Percentiles rank a stretch among this genome's conserved stretches.
These are phyloP conservation scores for Tylopilus vinaceipallidus DNA, from an alignment of 768 basidiomycete genomes.

Conservation along the genomic window DNA sequence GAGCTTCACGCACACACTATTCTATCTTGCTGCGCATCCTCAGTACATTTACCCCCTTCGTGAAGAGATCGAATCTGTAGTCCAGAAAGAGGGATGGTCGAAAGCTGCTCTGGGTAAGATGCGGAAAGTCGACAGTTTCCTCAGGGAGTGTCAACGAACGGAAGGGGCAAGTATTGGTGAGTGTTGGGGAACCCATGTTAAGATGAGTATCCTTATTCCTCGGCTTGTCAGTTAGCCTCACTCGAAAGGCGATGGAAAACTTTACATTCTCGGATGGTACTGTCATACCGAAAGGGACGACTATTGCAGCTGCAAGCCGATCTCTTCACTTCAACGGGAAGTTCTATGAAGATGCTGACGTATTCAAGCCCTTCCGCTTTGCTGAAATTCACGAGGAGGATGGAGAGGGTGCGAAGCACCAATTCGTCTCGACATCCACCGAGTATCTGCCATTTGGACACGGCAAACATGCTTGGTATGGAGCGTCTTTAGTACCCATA, in stretches of 20 bases:
- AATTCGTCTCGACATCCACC: constrained; percentile 34
- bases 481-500: not conserved
- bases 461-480: constrained; percentile 29
- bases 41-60: no score
- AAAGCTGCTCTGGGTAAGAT: no score
- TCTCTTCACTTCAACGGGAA: constrained; percentile 20
- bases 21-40: no score
- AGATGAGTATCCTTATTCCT: not conserved
- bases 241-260: constrained; percentile 30
- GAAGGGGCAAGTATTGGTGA: constrained; percentile 21
- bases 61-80: no score
- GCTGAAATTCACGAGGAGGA: constrained; percentile 33
- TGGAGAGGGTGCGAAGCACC: constrained; percentile 33
- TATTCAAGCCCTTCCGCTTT: constrained; percentile 52
- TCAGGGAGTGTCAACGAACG: constrained; percentile 35
- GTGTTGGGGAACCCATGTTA: no score
- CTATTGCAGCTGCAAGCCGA: constrained; percentile 19
- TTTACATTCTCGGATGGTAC: constrained; percentile 40
- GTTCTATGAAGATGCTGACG: constrained; percentile 33
- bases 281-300: constrained; percentile 32
- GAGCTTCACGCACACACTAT: no score
- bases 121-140: constrained; percentile 38
- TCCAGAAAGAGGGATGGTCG: no score
- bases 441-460: constrained; percentile 39
- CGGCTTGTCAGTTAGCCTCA: not conserved